Conservation (phyloP, 1,284 basidiomycete genomes). For the Lignosus rhinocerotis region DNA sequence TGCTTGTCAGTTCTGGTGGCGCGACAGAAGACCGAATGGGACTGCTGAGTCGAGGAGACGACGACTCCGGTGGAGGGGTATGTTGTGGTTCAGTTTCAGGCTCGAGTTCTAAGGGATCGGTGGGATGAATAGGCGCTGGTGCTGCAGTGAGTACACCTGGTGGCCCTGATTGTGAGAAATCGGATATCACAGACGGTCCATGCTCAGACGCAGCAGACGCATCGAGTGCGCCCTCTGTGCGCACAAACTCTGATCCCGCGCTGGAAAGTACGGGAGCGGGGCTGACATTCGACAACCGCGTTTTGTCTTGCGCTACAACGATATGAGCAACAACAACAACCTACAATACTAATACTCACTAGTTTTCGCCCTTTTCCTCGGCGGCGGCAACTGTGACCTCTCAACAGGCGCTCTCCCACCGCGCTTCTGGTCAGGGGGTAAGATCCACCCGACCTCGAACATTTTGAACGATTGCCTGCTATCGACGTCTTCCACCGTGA, state of each 20-base stretch:
- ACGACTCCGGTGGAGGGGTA: not conserved
- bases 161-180: not conserved
- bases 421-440: slow-evolving; percentile 72
- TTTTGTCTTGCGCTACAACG: slow-evolving; percentile 7
- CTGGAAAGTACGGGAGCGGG: not conserved
- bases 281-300: not conserved
- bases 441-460: slow-evolving; percentile 90
- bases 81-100: not conserved
- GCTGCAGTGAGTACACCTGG: not conserved
- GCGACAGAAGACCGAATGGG: too few species aligned
- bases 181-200: not conserved
- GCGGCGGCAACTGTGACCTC: slow-evolving; percentile 39
- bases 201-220: not conserved
- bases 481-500: slow-evolving; percentile 68
- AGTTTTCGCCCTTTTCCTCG: slow-evolving; percentile 53
- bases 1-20: too few species aligned
- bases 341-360: slow-evolving; percentile 36
- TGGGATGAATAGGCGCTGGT: too few species aligned
- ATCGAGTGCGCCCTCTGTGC: not conserved
- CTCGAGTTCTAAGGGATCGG: not conserved
- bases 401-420: slow-evolving; percentile 51
- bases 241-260: not conserved
- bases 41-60: too few species aligned
- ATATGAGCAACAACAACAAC: not conserved
- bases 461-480: slow-evolving; percentile 74